phyloP scores from a whole-genome alignment of 1,139 yeast species.

The Pichia kudriavzevii region DNA sequence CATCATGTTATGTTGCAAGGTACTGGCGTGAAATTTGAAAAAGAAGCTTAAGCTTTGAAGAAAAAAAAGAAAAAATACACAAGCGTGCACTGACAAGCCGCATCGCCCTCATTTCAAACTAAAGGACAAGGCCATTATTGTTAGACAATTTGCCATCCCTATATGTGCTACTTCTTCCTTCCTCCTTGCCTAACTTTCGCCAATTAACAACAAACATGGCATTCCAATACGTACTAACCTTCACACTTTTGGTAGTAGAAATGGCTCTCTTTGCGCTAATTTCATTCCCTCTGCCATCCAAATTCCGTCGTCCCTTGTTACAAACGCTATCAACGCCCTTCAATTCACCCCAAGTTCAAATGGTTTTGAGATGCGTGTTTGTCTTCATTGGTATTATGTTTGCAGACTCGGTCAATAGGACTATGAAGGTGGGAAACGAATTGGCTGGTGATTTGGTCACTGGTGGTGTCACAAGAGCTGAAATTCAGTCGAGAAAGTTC shows the following conservation, averaged over 20 bases:
- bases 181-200: neutral
- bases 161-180: neutral
- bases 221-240: conserved; percentile 36
- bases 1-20: too few relatives aligned
- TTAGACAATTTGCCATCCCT: too few relatives aligned
- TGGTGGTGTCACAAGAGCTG: conserved; percentile 54
- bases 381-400: conserved; percentile 81
- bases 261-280: conserved; percentile 74
- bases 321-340: conserved; percentile 61
- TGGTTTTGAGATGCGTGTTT: conserved; percentile 73
- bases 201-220: conserved; percentile 18
- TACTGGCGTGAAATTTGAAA: too few relatives aligned
- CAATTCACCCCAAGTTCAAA: conserved; percentile 61
- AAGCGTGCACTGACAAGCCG: too few relatives aligned
- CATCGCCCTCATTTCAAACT: too few relatives aligned
- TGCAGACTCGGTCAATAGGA: conserved; percentile 82
- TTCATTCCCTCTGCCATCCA: conserved; percentile 80
- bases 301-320: conserved; percentile 61
- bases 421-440: conserved; percentile 63
- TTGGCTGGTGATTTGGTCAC: conserved; percentile 22
- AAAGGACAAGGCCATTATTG: too few relatives aligned
- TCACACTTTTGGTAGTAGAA: conserved; percentile 66
- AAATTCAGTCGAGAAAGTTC: conserved; percentile 82
- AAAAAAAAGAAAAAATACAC: too few relatives aligned
- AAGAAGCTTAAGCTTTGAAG: too few relatives aligned